Percentiles rank a stretch among this genome's conserved stretches.
Conservation (phyloP, 345 rosid genomes). For the Eucalyptus microcorys region DNA sequence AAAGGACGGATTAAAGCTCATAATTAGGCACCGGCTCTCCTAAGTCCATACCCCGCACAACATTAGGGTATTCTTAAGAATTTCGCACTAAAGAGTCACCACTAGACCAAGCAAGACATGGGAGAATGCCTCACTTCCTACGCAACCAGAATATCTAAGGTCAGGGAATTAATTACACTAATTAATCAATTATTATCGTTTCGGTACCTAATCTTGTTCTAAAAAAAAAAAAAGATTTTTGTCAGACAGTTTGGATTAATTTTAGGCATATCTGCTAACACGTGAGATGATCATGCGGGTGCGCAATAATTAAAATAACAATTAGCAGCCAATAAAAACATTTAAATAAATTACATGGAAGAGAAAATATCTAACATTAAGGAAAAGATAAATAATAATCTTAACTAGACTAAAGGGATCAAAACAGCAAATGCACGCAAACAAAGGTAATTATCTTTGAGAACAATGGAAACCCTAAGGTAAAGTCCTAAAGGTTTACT, state of each 20-base stretch:
- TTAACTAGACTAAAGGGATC: no score
- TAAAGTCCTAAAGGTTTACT: no score
- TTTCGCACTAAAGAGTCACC: rapidly evolving
- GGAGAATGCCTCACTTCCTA: rapidly evolving
- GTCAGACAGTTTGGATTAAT: rapidly evolving
- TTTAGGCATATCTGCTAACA: rapidly evolving
- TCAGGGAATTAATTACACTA: rapidly evolving
- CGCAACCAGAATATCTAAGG: rapidly evolving
- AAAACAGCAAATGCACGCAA: no score
- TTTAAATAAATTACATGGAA: no score
- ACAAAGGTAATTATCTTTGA: no score
- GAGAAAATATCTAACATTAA: no score
- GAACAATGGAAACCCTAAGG: rapidly evolving
- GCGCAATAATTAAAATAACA: no score
- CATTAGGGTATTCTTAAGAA: no score
- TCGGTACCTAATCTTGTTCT: rapidly evolving
- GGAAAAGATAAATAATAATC: no score
- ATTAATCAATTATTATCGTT: rapidly evolving
- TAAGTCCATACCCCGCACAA: rapidly evolving
- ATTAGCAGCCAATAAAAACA: rapidly evolving
- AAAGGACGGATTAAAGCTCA: rapidly evolving
- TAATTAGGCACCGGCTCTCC: rapidly evolving
- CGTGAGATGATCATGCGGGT: rapidly evolving
- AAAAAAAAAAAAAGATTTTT: rapidly evolving
- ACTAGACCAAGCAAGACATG: rapidly evolving